Percentiles rank a stretch among this genome's conserved stretches.
These are phyloP conservation scores for Lipomyces yamanashiensis DNA, from an alignment of 805 yeast genomes.

Conservation along the genomic window DNA sequence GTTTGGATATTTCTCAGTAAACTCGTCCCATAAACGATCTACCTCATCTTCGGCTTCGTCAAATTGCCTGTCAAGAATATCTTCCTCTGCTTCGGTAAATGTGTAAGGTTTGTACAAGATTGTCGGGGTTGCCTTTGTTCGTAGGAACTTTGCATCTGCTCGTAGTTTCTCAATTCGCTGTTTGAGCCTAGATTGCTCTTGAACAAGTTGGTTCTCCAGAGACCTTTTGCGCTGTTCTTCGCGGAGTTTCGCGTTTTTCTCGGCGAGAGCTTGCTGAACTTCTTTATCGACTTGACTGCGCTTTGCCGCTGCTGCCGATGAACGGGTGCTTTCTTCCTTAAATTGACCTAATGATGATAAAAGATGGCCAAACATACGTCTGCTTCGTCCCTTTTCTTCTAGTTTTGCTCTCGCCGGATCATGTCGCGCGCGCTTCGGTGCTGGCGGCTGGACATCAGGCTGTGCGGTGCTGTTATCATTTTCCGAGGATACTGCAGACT, in stretches of 20 bases:
- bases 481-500: neutral
- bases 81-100: slow-evolving; percentile 12
- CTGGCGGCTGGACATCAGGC: neutral
- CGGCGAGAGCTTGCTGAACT: slow-evolving; percentile 17
- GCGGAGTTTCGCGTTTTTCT: slow-evolving; percentile 3
- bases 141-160: slow-evolving; percentile 9
- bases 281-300: slow-evolving; percentile 22
- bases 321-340: slow-evolving; percentile 21
- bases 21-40: slow-evolving; percentile 18
- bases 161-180: slow-evolving; percentile 3
- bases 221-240: slow-evolving; percentile 5
- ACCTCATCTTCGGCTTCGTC: slow-evolving; percentile 14
- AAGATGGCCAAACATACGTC: slow-evolving; percentile 35
- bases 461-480: neutral
- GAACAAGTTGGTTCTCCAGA: neutral
- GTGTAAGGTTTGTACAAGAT: slow-evolving; percentile 10
- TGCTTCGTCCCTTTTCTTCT: slow-evolving; percentile 33
- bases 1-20: slow-evolving; percentile 9
- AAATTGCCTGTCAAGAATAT: slow-evolving; percentile 11
- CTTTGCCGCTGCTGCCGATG: neutral
- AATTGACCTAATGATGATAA: slow-evolving; percentile 28
- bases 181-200: neutral
- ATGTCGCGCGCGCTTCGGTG: slow-evolving; percentile 17
- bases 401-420: slow-evolving; percentile 10
- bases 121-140: slow-evolving; percentile 7